Evolutionary conservation across 164 flowering plant species (phyloP), one percentile per base, ranked within the genome.

Genomic region (Berberis vulgaris): DNA sequence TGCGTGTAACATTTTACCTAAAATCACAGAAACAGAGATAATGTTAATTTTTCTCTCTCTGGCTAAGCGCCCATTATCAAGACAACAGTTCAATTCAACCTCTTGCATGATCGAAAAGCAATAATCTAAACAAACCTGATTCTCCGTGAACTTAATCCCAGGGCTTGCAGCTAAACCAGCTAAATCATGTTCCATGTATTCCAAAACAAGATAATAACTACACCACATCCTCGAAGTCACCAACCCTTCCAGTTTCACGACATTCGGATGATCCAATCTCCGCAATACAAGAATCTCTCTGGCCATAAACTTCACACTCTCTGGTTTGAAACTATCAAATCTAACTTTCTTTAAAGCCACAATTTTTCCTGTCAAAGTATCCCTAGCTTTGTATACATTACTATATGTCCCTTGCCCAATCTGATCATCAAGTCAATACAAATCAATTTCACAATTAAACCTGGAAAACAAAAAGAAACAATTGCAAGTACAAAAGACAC

Each of bases 111-210:
- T 26, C n/a, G 11, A 26, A 26, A 9, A 52, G 3, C 54, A 45
- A 41, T 54, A 64, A 12, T 5, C 11, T 13, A 7, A 4, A 60
- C 71, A 45, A 49, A 76, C 79, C 74, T 76, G 79, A 49, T 76
- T 72, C 41, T 76, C 77, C 0, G 74, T 73, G 65, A 76, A 76
- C 70, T 70, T 76, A 40, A 76, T 73, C n/a, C 65, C 75, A 0
- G 93, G 96, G 72, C 84, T 85, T 0, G 97, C 87, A 66, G 93
- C 96, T 59, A 91, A 87, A 62, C 97, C 97, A 64, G 97, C 96
- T 78, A 91, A 77, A 83, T 91, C 97, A 77, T 90, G 97, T 71
- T 78, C 97, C 97, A 90, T 90, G 58, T 90, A 89, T 52, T 86
- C 83, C 65, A 89, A 83, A 41, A 89, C 79, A 64, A 76, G 79